Evolutionary conservation across 768 basidiomycete genomes (phyloP).

Genomic region (Cystobasidium onofrii): DNA sequence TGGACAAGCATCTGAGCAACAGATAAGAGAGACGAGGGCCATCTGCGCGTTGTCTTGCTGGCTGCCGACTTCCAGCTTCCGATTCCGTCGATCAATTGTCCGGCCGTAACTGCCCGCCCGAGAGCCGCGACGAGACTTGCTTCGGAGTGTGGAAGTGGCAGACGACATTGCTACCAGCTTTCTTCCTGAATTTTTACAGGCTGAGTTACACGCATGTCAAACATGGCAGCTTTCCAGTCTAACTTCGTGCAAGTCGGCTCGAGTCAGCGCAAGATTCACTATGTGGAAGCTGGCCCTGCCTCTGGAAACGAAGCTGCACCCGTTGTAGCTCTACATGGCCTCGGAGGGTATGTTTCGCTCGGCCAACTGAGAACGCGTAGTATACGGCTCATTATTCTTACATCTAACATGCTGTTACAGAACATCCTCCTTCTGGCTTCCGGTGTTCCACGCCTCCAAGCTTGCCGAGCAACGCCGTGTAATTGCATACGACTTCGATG

Average conservation of each 20-base stretch:
- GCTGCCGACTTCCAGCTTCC: too few relatives aligned
- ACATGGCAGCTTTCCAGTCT: constrained; percentile 6
- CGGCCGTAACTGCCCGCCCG: too few relatives aligned
- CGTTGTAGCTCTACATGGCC: constrained; percentile 17
- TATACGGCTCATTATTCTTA: too few relatives aligned
- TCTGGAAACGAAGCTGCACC: neutral
- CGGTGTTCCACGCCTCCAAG: constrained; percentile 11
- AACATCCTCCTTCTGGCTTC: constrained; percentile 26
- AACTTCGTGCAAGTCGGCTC: neutral
- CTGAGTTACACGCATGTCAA: neutral
- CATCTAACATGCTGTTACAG: too few relatives aligned
- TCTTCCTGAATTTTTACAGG: too few relatives aligned
- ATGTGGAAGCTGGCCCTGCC: constrained; percentile 1
- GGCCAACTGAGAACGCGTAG: too few relatives aligned
- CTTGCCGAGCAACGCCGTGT: constrained; percentile 7
- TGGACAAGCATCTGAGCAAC: too few relatives aligned
- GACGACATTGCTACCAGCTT: neutral
- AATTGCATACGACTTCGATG: constrained; percentile 19
- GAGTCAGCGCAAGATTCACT: constrained; percentile 14
- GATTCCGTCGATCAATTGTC: too few relatives aligned
- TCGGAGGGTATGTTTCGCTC: constrained; percentile 2
- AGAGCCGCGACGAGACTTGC: too few relatives aligned
- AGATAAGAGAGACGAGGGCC: too few relatives aligned
- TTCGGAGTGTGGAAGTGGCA: too few relatives aligned
- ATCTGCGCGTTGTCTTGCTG: too few relatives aligned